Conservation (phyloP, 306 rosid species). For the Castanospermum australe region DNA sequence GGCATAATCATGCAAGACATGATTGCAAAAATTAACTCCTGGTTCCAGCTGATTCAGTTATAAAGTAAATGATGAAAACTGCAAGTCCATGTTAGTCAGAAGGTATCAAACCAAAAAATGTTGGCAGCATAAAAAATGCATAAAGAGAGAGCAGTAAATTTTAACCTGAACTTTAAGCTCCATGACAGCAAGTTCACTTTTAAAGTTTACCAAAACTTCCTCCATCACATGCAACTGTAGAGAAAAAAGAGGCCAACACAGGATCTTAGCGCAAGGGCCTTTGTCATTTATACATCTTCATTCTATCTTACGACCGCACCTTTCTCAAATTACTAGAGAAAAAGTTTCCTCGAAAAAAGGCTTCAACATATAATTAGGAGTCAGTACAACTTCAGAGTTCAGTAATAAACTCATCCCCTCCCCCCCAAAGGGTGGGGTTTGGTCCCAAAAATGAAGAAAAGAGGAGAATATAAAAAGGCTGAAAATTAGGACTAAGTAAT, state of each 20-base stretch:
- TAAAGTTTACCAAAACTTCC: constrained; percentile 72
- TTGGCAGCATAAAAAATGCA: not conserved
- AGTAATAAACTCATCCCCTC: not conserved
- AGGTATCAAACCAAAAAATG: constrained; percentile 17
- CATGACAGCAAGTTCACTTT: constrained; percentile 74
- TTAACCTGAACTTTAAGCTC: constrained; percentile 91
- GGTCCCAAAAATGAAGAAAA: not conserved
- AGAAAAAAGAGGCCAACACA: constrained; percentile 20
- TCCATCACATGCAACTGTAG: constrained; percentile 73
- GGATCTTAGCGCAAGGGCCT: constrained; percentile 8
- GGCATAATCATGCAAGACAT: not conserved
- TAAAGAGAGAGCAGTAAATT: constrained; percentile 14
- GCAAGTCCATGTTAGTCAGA: not conserved
- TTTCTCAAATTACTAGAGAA: not conserved
- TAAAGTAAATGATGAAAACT: not conserved
- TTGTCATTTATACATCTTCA: constrained; percentile 7
- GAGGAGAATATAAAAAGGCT: not conserved
- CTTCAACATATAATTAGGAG: not conserved
- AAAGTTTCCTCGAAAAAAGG: not conserved
- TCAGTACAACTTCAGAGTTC: not conserved
- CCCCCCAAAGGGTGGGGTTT: not conserved
- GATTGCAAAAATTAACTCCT: not conserved
- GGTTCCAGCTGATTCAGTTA: not conserved
- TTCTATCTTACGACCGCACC: not conserved
- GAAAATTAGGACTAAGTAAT: not conserved